These are phyloP conservation scores for Entamoeba dispar DNA, from an alignment of 208 protist species.

Conservation along the genomic window DNA sequence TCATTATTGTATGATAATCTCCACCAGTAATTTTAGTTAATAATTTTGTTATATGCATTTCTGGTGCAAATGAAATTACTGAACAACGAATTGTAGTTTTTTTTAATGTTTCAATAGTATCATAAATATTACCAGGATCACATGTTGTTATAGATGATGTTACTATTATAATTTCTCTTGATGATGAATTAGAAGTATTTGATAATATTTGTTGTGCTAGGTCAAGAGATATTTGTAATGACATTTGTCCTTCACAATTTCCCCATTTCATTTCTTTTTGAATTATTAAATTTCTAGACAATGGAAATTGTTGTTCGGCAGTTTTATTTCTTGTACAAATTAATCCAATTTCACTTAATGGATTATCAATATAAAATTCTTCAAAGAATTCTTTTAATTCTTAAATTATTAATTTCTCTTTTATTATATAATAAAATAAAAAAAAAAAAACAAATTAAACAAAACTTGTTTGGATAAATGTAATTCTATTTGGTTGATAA, in stretches of 20 bases:
- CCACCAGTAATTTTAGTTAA: not conserved
- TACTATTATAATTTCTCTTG: not conserved
- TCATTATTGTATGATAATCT: not conserved
- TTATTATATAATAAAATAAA: too few species aligned
- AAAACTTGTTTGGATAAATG: not conserved
- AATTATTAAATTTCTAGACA: not conserved
- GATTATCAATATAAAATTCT: not conserved
- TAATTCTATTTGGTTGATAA: not conserved
- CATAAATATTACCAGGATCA: not conserved
- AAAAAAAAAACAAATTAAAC: too few species aligned
- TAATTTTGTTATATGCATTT: not conserved
- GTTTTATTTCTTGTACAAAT: not conserved
- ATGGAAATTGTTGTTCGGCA: not conserved
- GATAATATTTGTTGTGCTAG: not conserved
- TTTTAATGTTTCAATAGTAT: not conserved
- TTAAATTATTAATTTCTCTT: too few species aligned
- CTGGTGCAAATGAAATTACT: not conserved
- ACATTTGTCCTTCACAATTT: not conserved
- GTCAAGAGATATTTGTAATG: not conserved
- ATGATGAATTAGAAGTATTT: not conserved
- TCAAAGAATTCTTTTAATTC: not conserved
- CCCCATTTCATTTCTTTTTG: not conserved
- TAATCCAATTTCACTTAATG: not conserved
- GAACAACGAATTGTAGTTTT: not conserved
- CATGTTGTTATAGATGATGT: not conserved